A percentile compares a stretch with the other conserved stretches of the same genome.
phyloP scores from a whole-genome alignment of 768 basidiomycete genomes.

The Collybia mongolica region DNA sequence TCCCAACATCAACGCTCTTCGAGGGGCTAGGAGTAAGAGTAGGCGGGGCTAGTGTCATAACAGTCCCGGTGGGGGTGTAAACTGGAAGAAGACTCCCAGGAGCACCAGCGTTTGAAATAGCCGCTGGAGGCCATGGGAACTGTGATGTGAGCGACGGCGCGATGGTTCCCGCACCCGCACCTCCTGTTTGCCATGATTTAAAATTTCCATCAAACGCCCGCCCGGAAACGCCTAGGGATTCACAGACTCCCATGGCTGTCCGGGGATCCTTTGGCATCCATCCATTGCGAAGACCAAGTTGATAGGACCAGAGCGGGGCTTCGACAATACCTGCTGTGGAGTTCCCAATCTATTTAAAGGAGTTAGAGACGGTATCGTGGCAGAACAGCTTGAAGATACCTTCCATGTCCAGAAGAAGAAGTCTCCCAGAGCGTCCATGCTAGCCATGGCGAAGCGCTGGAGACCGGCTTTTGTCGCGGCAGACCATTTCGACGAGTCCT shows the following conservation, averaged over 20 bases:
- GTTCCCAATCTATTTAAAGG: conserved; percentile 29
- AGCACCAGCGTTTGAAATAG: conserved; percentile 35
- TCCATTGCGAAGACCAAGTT: conserved; percentile 37
- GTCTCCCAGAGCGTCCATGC: conserved; percentile 32
- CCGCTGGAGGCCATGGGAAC: conserved; percentile 63
- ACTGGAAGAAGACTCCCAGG: conserved; percentile 51
- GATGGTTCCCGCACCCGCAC: conserved; percentile 50
- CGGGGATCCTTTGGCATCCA: conserved; percentile 56
- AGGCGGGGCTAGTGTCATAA: conserved; percentile 51
- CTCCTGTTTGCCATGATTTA: conserved; percentile 70
- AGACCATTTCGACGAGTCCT: conserved; percentile 57
- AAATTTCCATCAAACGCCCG: conserved; percentile 43
- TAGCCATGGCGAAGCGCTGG: conserved; percentile 53
- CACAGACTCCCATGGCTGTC: conserved; percentile 58
- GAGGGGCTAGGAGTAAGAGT: conserved; percentile 36
- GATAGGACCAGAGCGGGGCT: conserved; percentile 51
- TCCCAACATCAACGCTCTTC: conserved; percentile 38
- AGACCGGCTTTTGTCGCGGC: conserved; percentile 26
- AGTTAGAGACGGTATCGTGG: neutral
- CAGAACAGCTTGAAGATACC: conserved; percentile 21
- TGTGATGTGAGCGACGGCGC: conserved; percentile 37
- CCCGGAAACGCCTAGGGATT: conserved; percentile 42
- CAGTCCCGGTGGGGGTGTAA: conserved; percentile 68
- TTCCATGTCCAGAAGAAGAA: conserved; percentile 55
- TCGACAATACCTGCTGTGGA: conserved; percentile 35